Evolutionary conservation across 1,284 basidiomycete species (phyloP), one percentile per base, ranked within the genome.

Genomic region (Sphagnurus paluster): DNA sequence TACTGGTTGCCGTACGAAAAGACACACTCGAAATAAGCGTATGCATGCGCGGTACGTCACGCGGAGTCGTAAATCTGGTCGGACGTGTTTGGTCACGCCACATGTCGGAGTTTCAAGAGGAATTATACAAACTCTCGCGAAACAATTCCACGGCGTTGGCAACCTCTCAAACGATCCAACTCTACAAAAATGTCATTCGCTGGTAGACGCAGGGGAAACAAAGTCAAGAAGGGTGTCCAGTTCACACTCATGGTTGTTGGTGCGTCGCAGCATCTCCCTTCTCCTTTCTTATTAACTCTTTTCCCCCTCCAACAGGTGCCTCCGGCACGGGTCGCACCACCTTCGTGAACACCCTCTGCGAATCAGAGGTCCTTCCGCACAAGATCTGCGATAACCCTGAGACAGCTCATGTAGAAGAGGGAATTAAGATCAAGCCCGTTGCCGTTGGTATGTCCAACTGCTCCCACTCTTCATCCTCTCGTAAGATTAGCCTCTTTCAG

Each of bases 271-370:
- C 46, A 40, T 56, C 8, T 42, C 36, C 34, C 35, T 48, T 26
- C 21, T 33, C 29, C 28, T 32, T 49, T 50, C 56, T 56, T 51
- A 55, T 54, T 52, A 52, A 35, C 42, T 44, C 24, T 46, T 45
- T 45, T 53, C 33, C 49, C 48, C 47, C 49, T 46, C 23, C 38
- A 25, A 47, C 57, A 93, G 95, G 94, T 75, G 90, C 93, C 46
- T 96, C 93, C 66, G 95, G 95, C 41, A 94, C 93, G 48, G 95
- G 95, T 46, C 90, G 94, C 49, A 98, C 95, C 49, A 98, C 95
- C 42, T 98, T 98, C 65, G 93, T 98, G 64, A 98, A 98, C 77
- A 98, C 94, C 33, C 87, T 98, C 42, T 96, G 93, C 75, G 95
- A 97, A 74, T 89, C 90, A 30, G 89, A 93, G 61, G 90, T 95